A percentile compares a stretch with the other conserved stretches of the same genome.
Evolutionary conservation across 208 protist species (phyloP).

Genomic region (Trichomonas vaginalis): DNA sequence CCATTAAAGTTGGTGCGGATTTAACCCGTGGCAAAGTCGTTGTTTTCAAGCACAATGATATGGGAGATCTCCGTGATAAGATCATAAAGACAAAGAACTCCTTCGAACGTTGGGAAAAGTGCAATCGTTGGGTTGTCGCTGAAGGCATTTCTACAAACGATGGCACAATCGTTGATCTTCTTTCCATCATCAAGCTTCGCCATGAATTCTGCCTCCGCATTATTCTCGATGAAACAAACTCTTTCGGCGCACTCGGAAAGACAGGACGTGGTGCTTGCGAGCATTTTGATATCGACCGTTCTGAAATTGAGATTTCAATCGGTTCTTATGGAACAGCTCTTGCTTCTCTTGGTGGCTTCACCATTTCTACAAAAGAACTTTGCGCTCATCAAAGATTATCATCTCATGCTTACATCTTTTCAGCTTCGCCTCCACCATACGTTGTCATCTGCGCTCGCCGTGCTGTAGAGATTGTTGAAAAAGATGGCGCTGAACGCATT

Average conservation of each 20-base stretch:
- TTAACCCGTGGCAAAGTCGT: conserved; percentile 62
- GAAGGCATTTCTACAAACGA: conserved; percentile 73
- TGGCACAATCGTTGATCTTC: conserved; percentile 50
- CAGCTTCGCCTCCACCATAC: conserved; percentile 78
- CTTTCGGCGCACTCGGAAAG: conserved; percentile 72
- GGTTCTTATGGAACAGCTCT: conserved; percentile 56
- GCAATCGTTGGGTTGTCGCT: conserved; percentile 67
- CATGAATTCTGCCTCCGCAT: conserved; percentile 72
- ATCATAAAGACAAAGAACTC: conserved; percentile 44
- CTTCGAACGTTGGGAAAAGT: conserved; percentile 48
- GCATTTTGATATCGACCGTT: neutral
- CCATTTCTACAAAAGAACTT: conserved; percentile 55
- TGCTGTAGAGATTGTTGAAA: conserved; percentile 56
- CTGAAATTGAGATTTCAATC: conserved; percentile 32
- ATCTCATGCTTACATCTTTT: conserved; percentile 79
- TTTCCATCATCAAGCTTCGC: conserved; percentile 66
- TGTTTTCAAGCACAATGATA: conserved; percentile 78
- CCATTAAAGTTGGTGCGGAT: conserved; percentile 42
- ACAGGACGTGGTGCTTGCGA: conserved; percentile 65
- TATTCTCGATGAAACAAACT: conserved; percentile 80
- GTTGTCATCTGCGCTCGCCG: conserved; percentile 55
- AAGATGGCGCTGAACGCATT: neutral
- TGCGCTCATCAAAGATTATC: conserved; percentile 73
- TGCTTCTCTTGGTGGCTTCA: conserved; percentile 78
- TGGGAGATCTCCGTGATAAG: conserved; percentile 59